Evolutionary conservation across 2,329 filamentous ascomycete species (phyloP).

Genomic region (Anisogramma anomala): DNA sequence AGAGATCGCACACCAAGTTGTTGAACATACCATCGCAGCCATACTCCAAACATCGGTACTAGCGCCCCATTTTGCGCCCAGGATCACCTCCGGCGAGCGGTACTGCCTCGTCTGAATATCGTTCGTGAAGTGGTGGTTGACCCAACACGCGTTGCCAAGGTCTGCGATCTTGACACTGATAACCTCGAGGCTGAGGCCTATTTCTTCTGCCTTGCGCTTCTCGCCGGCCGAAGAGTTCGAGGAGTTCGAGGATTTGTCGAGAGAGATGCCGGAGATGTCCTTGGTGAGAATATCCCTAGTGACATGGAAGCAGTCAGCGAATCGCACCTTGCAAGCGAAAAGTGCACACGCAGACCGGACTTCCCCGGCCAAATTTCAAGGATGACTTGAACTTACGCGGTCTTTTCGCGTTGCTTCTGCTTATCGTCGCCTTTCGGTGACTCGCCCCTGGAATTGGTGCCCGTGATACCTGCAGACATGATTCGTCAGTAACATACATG

Average conservation of each 20-base stretch:
- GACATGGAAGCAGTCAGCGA: conserved; percentile 8
- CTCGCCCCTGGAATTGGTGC: conserved; percentile 29
- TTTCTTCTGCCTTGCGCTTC: conserved; percentile 49
- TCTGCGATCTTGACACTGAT: conserved; percentile 99
- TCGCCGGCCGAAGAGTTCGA: conserved; percentile 44
- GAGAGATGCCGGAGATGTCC: conserved; percentile 88
- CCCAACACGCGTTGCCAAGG: conserved; percentile 96
- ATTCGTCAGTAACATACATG: not conserved
- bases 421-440: conserved; percentile 47
- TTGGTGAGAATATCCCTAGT: conserved; percentile 77
- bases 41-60: conserved; percentile 99
- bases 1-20: conserved; percentile 43
- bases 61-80: conserved; percentile 97
- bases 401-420: conserved; percentile 82
- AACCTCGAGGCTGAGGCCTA: conserved; percentile 46
- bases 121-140: conserved; percentile 97
- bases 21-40: conserved; percentile 77
- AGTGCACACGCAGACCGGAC: not conserved
- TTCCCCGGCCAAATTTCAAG: too few species aligned
- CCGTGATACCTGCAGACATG: conserved; percentile 23
- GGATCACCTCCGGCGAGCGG: conserved; percentile 89
- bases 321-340: not conserved
- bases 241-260: conserved; percentile 55
- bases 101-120: conserved; percentile 98
- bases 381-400: conserved; percentile 55